phyloP scores from a whole-genome alignment of 345 rosid species.

The Turnera subulata region DNA sequence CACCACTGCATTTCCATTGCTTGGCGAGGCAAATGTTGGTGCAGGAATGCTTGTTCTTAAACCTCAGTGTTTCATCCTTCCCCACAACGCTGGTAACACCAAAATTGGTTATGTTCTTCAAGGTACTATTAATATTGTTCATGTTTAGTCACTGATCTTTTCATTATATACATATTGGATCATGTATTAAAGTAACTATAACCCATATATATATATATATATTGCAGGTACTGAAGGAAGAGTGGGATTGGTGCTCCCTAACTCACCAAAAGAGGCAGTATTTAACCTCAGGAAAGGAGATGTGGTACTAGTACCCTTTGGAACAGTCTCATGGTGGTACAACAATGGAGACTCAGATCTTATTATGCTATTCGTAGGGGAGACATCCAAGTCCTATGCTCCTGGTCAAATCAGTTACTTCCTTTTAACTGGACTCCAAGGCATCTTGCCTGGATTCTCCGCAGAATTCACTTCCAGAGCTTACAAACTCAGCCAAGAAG shows the following conservation, averaged over 20 bases:
- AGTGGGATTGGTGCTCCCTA: constrained; percentile 21
- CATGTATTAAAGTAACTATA: too few relatives aligned
- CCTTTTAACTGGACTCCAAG: constrained; percentile 11
- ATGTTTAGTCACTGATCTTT: too few relatives aligned
- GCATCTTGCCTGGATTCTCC: constrained; percentile 27
- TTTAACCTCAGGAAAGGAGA: constrained; percentile 27
- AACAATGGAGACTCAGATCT: constrained; percentile 24
- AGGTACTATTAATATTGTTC: too few relatives aligned
- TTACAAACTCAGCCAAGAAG: background rate
- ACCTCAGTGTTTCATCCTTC: constrained; percentile 31
- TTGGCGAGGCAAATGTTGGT: constrained; percentile 20
- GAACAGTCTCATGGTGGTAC: constrained; percentile 37
- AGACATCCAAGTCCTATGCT: constrained; percentile 20
- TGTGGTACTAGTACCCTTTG: constrained; percentile 17
- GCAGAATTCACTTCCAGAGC: constrained; percentile 15
- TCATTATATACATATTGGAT: too few relatives aligned
- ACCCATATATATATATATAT: too few relatives aligned
- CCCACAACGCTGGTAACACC: constrained; percentile 34
- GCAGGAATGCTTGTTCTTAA: constrained; percentile 25
- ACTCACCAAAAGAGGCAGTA: constrained; percentile 10
- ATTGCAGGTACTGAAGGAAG: constrained; percentile 22
- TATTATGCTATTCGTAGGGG: constrained; percentile 22
- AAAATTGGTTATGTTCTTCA: constrained; percentile 37
- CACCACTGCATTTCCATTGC: constrained; percentile 17
- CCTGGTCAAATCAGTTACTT: constrained; percentile 34